Percentiles rank a stretch among this genome's conserved stretches.
These are phyloP conservation scores for Corymbia calophylla DNA, from an alignment of 441 rosid genomes.

Conservation along the genomic window DNA sequence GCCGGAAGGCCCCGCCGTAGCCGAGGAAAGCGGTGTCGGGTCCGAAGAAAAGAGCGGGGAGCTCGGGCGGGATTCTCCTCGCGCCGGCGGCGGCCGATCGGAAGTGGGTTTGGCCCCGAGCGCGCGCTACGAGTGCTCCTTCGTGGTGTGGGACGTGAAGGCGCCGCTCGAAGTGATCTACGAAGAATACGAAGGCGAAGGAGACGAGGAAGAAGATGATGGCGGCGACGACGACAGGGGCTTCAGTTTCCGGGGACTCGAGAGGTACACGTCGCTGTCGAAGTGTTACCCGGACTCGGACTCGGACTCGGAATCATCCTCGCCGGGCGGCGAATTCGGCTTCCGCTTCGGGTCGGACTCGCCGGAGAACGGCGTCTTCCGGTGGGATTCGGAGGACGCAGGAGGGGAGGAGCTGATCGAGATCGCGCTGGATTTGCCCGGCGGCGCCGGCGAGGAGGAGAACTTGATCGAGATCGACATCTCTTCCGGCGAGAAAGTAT, in stretches of 20 bases:
- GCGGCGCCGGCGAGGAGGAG: neutral
- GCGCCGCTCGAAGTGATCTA: conserved; percentile 72
- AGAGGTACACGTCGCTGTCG: conserved; percentile 15
- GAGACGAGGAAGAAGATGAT: conserved; percentile 11
- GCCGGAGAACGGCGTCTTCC: neutral
- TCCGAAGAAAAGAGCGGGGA: neutral
- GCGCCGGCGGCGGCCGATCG: neutral
- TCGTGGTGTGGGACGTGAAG: conserved; percentile 59
- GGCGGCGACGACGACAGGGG: neutral
- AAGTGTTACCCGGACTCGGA: neutral
- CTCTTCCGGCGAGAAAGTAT: neutral
- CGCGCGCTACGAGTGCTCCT: conserved; percentile 12
- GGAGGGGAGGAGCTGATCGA: conserved; percentile 18
- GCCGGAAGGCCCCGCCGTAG: neutral
- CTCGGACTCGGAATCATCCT: neutral
- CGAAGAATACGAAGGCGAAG: conserved; percentile 49
- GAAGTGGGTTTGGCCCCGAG: neutral
- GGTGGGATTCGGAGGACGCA: conserved; percentile 14
- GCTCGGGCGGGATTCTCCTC: neutral
- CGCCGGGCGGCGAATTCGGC: conserved; percentile 1
- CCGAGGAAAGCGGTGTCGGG: neutral
- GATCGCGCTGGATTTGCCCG: conserved; percentile 6
- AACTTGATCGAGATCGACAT: neutral
- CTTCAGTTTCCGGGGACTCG: neutral
- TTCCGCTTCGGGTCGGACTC: neutral